Conservation (phyloP, 306 rosid genomes). For the Leucaena leucocephala region DNA sequence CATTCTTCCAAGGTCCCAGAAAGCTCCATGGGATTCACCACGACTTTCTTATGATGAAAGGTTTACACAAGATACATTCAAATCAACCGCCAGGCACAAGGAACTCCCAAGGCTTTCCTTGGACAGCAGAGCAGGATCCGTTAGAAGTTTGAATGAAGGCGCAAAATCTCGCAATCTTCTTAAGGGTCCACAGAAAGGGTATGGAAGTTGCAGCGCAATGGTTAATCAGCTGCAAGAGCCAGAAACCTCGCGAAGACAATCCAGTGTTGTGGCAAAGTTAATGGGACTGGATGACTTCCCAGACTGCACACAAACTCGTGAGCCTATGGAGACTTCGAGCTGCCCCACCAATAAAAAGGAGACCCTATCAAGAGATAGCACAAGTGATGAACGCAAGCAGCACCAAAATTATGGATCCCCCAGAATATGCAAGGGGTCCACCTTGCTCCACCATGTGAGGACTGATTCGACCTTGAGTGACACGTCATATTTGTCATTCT, state of each 20-base stretch:
- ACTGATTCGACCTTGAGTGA: constrained; percentile 46
- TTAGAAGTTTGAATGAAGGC: constrained; percentile 47
- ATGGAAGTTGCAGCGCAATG: constrained; percentile 33
- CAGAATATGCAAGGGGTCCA: constrained; percentile 35
- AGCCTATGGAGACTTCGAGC: constrained; percentile 33
- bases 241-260: constrained; percentile 56
- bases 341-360: constrained; percentile 39
- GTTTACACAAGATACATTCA: constrained; percentile 53
- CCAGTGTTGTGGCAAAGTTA: constrained; percentile 74
- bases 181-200: constrained; percentile 50
- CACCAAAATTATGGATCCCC: constrained; percentile 45
- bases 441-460: constrained; percentile 46
- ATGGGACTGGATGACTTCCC: constrained; percentile 83
- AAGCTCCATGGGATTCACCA: constrained; percentile 53
- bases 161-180: constrained; percentile 46
- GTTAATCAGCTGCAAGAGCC: constrained; percentile 54
- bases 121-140: constrained; percentile 73
- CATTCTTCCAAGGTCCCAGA: constrained; percentile 47
- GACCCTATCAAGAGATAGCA: constrained; percentile 43
- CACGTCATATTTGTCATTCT: constrained; percentile 42
- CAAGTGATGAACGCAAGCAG: constrained; percentile 46
- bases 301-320: constrained; percentile 44
- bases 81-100: constrained; percentile 57
- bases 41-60: constrained; percentile 84
- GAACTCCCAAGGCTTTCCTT: constrained; percentile 88